Evolutionary conservation across 345 rosid species (phyloP).

Genomic region (Salix viminalis): DNA sequence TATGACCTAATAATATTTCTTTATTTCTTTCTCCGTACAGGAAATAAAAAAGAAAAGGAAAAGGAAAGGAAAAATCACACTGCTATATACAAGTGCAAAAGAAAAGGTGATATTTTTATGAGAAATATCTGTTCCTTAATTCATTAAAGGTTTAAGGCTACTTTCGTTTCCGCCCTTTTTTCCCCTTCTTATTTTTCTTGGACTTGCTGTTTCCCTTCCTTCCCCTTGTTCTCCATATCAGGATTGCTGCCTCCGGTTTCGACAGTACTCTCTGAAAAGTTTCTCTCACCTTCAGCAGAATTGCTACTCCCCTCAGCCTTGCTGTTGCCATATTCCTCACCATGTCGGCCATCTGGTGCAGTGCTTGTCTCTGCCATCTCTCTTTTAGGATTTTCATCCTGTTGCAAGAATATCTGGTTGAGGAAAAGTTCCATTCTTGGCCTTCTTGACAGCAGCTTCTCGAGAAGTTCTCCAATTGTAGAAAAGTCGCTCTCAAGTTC

Average conservation of each 20-base stretch:
- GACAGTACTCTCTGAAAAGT: background rate
- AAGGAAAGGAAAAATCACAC: no score
- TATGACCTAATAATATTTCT: no score
- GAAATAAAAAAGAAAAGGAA: no score
- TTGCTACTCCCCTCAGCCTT: no score
- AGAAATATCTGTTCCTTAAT: background rate
- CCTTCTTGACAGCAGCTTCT: constrained; percentile 15
- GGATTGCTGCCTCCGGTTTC: background rate
- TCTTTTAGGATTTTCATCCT: background rate
- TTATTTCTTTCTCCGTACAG: no score
- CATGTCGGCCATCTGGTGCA: background rate
- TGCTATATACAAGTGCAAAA: no score
- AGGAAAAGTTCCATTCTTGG: constrained; percentile 9
- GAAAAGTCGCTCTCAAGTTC: constrained; percentile 6
- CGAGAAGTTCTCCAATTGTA: constrained; percentile 13
- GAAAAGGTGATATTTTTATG: background rate
- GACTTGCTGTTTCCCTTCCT: background rate
- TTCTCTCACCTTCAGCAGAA: background rate
- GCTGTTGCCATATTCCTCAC: background rate
- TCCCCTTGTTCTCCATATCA: background rate
- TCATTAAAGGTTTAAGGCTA: background rate
- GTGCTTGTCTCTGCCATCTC: background rate
- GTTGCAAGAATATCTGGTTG: constrained; percentile 5
- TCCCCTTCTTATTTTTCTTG: constrained; percentile 4
- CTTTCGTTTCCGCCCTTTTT: background rate